A percentile compares a stretch with the other conserved stretches of the same genome.
Evolutionary conservation across 2,329 filamentous ascomycete genomes (phyloP).

Genomic region (Huntiella decipiens): DNA sequence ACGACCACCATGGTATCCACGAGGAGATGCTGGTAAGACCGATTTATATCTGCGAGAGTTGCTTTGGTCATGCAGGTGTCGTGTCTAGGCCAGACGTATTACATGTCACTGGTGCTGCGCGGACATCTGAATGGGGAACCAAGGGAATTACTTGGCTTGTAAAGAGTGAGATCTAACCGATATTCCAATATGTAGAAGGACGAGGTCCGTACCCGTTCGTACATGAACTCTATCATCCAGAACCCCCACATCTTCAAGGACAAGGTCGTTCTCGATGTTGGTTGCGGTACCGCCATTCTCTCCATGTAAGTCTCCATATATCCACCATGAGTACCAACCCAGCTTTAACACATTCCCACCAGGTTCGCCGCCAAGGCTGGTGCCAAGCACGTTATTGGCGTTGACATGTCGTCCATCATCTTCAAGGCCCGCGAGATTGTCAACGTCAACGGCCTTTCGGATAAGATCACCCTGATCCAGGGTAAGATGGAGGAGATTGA

Average conservation of each 20-base stretch:
- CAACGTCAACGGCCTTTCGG: constrained; percentile 70
- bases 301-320: constrained; percentile 55
- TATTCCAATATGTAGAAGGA: constrained; percentile 52
- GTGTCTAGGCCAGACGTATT: neutral
- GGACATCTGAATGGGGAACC: neutral
- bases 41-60: too few relatives aligned
- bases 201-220: constrained; percentile 88
- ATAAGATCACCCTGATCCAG: constrained; percentile 94
- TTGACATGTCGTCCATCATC: constrained; percentile 99
- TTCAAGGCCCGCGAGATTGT: constrained; percentile 96
- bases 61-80: too few relatives aligned
- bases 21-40: constrained; percentile 87
- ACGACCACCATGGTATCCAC: constrained; percentile 98
- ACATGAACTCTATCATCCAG: constrained; percentile 94
- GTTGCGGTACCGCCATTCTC: constrained; percentile 91
- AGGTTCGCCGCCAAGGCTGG: constrained; percentile 96
- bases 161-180: constrained; percentile 14
- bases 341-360: constrained; percentile 9
- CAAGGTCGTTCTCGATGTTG: constrained; percentile 80
- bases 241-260: constrained; percentile 85
- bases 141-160: neutral
- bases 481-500: constrained; percentile 99
- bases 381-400: constrained; percentile 95
- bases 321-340: constrained; percentile 10
- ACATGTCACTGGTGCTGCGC: neutral